A percentile compares a stretch with the other conserved stretches of the same genome.
phyloP scores from a whole-genome alignment of 305 asterid species.

The Fraxinus dipetala region DNA sequence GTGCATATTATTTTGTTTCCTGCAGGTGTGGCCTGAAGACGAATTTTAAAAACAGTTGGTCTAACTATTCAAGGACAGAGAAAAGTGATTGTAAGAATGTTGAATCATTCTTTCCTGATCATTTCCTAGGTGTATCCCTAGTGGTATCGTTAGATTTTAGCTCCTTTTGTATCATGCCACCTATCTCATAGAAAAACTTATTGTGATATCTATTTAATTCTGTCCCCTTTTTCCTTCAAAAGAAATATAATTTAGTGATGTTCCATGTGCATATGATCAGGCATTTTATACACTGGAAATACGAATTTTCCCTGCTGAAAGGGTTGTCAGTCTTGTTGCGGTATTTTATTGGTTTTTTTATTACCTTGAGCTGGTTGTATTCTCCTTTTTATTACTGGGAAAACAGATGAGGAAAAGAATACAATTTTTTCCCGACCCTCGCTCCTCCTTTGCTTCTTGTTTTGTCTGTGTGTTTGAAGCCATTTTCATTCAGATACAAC shows the following conservation, averaged over 20 bases:
- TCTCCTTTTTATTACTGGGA: background rate
- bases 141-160: constrained; percentile 34
- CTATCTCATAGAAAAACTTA: constrained; percentile 45
- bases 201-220: constrained; percentile 25
- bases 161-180: constrained; percentile 49
- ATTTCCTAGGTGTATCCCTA: constrained; percentile 30
- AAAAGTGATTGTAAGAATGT: constrained; percentile 41
- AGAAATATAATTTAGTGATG: constrained; percentile 27
- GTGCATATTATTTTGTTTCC: constrained; percentile 8
- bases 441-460: background rate
- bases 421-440: background rate
- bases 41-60: constrained; percentile 32
- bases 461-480: background rate
- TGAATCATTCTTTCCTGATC: constrained; percentile 37
- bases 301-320: background rate
- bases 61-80: constrained; percentile 28
- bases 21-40: constrained; percentile 45
- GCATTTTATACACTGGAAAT: background rate
- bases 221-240: constrained; percentile 11
- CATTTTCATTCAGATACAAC: background rate
- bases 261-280: constrained; percentile 9
- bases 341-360: background rate
- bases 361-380: background rate
- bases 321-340: background rate
- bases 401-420: background rate